phyloP scores from a whole-genome alignment of 1,284 basidiomycete genomes.

The Ustilago shanxiensis region DNA sequence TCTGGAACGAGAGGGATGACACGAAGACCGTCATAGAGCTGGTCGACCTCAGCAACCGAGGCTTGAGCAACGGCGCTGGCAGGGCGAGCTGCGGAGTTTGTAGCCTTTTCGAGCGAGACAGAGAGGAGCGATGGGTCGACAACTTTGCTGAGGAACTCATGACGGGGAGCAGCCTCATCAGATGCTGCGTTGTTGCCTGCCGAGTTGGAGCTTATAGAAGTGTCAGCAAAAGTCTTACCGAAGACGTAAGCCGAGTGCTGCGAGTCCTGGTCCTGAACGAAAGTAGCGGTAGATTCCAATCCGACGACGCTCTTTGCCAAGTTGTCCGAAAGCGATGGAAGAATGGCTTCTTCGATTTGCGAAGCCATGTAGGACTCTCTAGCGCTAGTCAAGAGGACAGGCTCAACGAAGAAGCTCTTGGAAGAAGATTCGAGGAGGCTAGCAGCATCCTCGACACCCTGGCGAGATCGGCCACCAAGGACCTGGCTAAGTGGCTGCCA shows the following conservation, averaged over 20 bases:
- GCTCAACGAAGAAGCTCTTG: slow-evolving; percentile 53
- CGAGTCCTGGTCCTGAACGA: slow-evolving; percentile 32
- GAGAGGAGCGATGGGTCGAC: slow-evolving; percentile 40
- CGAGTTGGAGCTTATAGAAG: slow-evolving; percentile 5
- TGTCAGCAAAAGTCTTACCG: slow-evolving; percentile 34
- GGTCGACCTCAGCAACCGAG: slow-evolving; percentile 33
- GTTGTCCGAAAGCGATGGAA: slow-evolving; percentile 31
- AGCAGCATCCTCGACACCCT: slow-evolving; percentile 23
- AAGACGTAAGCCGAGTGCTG: slow-evolving; percentile 48
- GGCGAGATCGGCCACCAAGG: slow-evolving; percentile 1
- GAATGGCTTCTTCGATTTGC: slow-evolving; percentile 30
- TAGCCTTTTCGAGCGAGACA: slow-evolving; percentile 18
- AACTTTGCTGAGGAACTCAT: slow-evolving; percentile 33
- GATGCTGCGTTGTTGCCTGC: slow-evolving; percentile 10
- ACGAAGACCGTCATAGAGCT: slow-evolving; percentile 41
- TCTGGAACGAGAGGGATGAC: slow-evolving; percentile 50
- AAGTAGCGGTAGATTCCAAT: slow-evolving; percentile 4
- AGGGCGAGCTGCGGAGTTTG: slow-evolving; percentile 21
- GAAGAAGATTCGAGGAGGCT: slow-evolving; percentile 19
- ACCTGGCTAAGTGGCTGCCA: slow-evolving; percentile 49
- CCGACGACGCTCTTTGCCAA: slow-evolving; percentile 28
- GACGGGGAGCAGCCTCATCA: slow-evolving; percentile 17
- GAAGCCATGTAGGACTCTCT: slow-evolving; percentile 33
- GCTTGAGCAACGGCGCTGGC: slow-evolving; percentile 34
- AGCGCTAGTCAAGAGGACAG: slow-evolving; percentile 55